Base-by-base conservation (phyloP, 257 asterid species). In the Petunia secreta region DNA sequence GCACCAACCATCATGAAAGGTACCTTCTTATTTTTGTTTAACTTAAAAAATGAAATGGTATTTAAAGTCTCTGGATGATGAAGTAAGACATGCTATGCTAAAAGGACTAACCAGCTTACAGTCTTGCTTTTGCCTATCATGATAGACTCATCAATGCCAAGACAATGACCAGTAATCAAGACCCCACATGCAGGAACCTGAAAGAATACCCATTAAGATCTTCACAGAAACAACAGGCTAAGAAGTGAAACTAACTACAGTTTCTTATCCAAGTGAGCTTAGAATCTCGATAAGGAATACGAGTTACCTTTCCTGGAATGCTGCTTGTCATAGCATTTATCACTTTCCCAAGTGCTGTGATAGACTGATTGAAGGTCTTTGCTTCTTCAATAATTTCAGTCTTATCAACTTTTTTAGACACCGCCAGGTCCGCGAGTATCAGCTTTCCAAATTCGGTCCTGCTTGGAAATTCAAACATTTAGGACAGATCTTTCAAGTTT, bases 91-190 rank as follows among this genome's bases (percentile, higher is more conserved):
- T 54, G 71, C 79, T 80, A 80, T 48, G 14, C 74, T 71, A 78
- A 76, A 86, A 83, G 63, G 65, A 85, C 84, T 83, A 86, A 90
- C 81, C 87, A 86, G 86, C 97, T 91, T 90, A 94, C 98, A 84
- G 88, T 87, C 92, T 94, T 93, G 98, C 99, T 95, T 90, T 95
- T 98, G 58, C 99, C 99, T 3, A 98, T 95, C 99, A 95, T 95
- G 91, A 98, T 95, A 73, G 99, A 95, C 87, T 95, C 97, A 82
- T 95, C 99, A 77, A 95, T 87, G 85, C 96, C 92, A 64, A 95
- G 96, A 83, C 97, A 93, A 91, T 95, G 99, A 65, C 97, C 92
- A 73, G 84, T 87, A 53, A 89, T 89, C 85, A 95, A 83, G 75
- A 95, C 67, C 73, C 99, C 99, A 82, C 93, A 97, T 4, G 74